These are phyloP conservation scores for Alternaria sp. DNA, from an alignment of 2,329 filamentous ascomycete species.

Conservation along the genomic window DNA sequence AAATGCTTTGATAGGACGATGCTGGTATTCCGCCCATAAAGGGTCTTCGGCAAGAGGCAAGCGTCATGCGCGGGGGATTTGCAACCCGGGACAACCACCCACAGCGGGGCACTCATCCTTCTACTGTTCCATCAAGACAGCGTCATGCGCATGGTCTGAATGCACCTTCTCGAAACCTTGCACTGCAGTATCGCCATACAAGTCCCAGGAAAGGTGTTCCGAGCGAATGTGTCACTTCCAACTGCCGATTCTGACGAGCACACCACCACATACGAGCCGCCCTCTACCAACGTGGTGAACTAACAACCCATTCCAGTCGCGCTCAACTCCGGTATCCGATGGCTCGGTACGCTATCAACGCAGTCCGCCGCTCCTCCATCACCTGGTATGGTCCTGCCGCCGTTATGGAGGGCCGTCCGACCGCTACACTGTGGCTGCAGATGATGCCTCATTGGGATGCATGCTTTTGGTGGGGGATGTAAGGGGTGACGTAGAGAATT, in stretches of 20 bases:
- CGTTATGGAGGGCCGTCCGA: background rate
- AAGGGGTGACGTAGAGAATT: background rate
- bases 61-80: conserved; percentile 9
- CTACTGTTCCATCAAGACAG: background rate
- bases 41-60: conserved; percentile 8
- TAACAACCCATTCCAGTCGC: conserved; percentile 5
- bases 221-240: background rate
- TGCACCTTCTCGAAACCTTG: background rate
- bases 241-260: conserved; percentile 5
- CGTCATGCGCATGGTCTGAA: background rate
- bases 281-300: background rate
- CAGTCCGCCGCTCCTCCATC: conserved; percentile 1
- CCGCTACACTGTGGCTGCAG: conserved; percentile 7
- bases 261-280: background rate
- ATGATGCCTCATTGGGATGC: background rate
- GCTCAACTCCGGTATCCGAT: conserved; percentile 19
- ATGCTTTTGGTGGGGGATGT: background rate
- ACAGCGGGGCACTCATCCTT: conserved; percentile 6
- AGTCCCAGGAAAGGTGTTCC: background rate
- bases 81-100: background rate
- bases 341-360: conserved; percentile 9
- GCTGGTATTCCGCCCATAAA: background rate
- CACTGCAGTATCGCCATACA: background rate
- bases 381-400: background rate
- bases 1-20: background rate